These are phyloP conservation scores for Penicillium macrosclerotiorum DNA, from an alignment of 495 filamentous ascomycete species.

Conservation along the genomic window DNA sequence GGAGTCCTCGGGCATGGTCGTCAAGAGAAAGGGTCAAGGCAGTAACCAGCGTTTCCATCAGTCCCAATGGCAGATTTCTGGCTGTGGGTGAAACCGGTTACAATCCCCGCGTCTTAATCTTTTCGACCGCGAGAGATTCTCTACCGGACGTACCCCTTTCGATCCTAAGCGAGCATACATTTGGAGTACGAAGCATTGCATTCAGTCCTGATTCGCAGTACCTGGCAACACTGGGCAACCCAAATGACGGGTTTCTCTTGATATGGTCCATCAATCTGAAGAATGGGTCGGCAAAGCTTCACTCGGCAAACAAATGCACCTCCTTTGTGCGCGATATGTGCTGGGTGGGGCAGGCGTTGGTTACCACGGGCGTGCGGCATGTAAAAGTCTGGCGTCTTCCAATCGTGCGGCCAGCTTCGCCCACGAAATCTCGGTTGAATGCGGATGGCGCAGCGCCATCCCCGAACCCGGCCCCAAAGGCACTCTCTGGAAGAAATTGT, in stretches of 20 bases:
- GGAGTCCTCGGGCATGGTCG: constrained; percentile 70
- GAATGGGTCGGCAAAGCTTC: constrained; percentile 80
- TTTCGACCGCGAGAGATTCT: constrained; percentile 70
- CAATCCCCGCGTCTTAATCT: constrained; percentile 86
- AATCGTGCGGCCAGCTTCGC: constrained; percentile 48
- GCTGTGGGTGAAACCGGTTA: constrained; percentile 97
- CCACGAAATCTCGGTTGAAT: constrained; percentile 46
- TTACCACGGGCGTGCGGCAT: constrained; percentile 83
- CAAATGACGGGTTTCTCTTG: constrained; percentile 92
- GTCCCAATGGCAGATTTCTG: constrained; percentile 82
- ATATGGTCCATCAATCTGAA: constrained; percentile 82
- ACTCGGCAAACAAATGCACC: constrained; percentile 93
- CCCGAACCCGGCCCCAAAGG: constrained; percentile 48
- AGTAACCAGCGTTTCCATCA: constrained; percentile 91
- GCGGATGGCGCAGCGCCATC: constrained; percentile 37
- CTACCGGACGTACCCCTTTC: constrained; percentile 80
- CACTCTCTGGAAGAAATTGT: constrained; percentile 61
- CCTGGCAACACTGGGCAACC: constrained; percentile 80
- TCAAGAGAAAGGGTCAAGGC: constrained; percentile 89
- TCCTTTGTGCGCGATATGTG: constrained; percentile 76
- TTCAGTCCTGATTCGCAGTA: constrained; percentile 87
- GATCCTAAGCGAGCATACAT: constrained; percentile 84
- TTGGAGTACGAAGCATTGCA: constrained; percentile 81
- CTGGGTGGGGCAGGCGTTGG: constrained; percentile 74
- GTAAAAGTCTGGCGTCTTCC: constrained; percentile 92